These are phyloP conservation scores for Phytophthora cactorum DNA, from an alignment of 352 stramenopile species.

Conservation along the genomic window DNA sequence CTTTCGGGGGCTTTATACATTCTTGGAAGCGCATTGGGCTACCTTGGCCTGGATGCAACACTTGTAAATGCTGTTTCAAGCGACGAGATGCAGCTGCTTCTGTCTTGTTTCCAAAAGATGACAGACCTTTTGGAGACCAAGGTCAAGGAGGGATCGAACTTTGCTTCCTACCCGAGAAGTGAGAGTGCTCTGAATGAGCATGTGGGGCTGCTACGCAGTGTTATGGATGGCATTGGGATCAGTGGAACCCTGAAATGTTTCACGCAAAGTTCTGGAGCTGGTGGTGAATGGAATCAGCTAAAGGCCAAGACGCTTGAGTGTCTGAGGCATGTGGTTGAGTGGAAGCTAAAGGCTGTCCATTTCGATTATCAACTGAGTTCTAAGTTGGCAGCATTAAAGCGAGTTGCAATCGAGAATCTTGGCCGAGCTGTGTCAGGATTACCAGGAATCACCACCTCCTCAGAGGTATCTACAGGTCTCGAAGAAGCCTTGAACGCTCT, in stretches of 20 bases:
- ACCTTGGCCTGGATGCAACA: constrained; percentile 21
- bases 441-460: constrained; percentile 17
- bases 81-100: constrained; percentile 28
- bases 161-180: constrained; percentile 42
- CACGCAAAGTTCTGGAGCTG: constrained; percentile 19
- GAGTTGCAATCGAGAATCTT: constrained; percentile 50
- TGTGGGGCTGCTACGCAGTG: constrained; percentile 46
- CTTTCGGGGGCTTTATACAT: constrained; percentile 40
- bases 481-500: constrained; percentile 36
- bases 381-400: constrained; percentile 48
- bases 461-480: constrained; percentile 27
- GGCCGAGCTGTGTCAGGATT: constrained; percentile 39
- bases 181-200: constrained; percentile 50
- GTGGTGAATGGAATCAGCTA: constrained; percentile 40
- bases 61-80: constrained; percentile 10
- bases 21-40: constrained; percentile 42
- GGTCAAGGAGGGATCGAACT: constrained; percentile 40
- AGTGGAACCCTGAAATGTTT: constrained; percentile 39
- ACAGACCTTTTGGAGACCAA: constrained; percentile 28
- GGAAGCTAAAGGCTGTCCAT: constrained; percentile 46
- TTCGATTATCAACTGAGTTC: constrained; percentile 50
- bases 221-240: constrained; percentile 50
- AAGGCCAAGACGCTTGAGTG: constrained; percentile 37
- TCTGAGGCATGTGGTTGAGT: constrained; percentile 47
- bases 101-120: constrained; percentile 43